These are phyloP conservation scores for Zygoascus meyerae DNA, from an alignment of 1,139 yeast genomes.

Conservation along the genomic window DNA sequence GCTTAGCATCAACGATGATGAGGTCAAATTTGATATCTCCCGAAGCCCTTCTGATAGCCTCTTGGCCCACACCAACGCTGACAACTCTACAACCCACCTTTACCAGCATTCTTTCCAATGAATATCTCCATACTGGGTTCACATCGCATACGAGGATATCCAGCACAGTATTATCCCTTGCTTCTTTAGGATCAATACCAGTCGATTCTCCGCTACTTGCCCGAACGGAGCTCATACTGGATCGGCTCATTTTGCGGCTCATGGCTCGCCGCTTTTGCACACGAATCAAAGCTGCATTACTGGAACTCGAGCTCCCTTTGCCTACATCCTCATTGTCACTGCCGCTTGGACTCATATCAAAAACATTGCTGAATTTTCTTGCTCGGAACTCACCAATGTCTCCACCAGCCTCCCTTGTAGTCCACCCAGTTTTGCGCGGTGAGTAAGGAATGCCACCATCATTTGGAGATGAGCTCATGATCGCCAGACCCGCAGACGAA, in stretches of 20 bases:
- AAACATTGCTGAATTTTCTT: slow-evolving; percentile 22
- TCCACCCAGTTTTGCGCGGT: slow-evolving; percentile 15
- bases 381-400: slow-evolving; percentile 25
- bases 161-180: slow-evolving; percentile 30
- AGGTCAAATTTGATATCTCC: slow-evolving; percentile 81
- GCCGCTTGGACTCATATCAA: slow-evolving; percentile 9
- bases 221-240: slow-evolving; percentile 17
- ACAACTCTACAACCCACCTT: slow-evolving; percentile 77
- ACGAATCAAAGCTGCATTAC: slow-evolving; percentile 46
- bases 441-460: slow-evolving; percentile 1
- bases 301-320: slow-evolving; percentile 6
- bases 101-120: slow-evolving; percentile 59
- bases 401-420: slow-evolving; percentile 27
- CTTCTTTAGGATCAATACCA: slow-evolving; percentile 2
- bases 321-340: slow-evolving; percentile 62
- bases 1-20: slow-evolving; percentile 67
- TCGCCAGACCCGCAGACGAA: background rate
- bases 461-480: background rate
- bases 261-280: slow-evolving; percentile 51
- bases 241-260: slow-evolving; percentile 39
- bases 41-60: slow-evolving; percentile 72
- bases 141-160: slow-evolving; percentile 84
- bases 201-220: slow-evolving; percentile 8
- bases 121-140: slow-evolving; percentile 72
- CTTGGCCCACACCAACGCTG: slow-evolving; percentile 74